These are phyloP conservation scores for Nymphaea colorata DNA, from an alignment of 164 flowering plant genomes.

Conservation along the genomic window DNA sequence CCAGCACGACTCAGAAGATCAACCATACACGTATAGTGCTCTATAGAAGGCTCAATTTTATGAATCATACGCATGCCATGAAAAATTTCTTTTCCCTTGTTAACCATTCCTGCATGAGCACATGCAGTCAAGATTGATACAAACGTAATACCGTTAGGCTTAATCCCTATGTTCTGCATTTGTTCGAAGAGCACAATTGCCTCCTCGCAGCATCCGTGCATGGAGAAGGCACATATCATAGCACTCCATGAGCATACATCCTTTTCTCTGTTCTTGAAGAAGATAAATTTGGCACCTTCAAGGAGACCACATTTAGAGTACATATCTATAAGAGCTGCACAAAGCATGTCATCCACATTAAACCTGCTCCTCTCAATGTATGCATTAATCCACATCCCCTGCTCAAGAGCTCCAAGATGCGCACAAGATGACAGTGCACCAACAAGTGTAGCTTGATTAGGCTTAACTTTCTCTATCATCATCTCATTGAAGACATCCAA, in stretches of 20 bases:
- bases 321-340: conserved; percentile 11
- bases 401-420: conserved; percentile 15
- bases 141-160: conserved; percentile 8
- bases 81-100: conserved; percentile 5
- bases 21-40: conserved; percentile 11
- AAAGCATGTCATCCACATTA: conserved; percentile 9
- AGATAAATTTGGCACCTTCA: conserved; percentile 5
- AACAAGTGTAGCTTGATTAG: conserved; percentile 14
- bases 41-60: conserved; percentile 5
- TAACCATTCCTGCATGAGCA: conserved; percentile 8
- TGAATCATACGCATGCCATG: conserved; percentile 2
- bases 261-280: conserved; percentile 6
- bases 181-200: conserved; percentile 5
- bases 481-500: conserved; percentile 11
- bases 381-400: conserved; percentile 10
- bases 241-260: conserved; percentile 8
- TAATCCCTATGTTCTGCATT: conserved; percentile 6
- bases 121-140: conserved; percentile 11
- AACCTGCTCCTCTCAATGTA: conserved; percentile 8
- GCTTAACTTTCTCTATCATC: conserved; percentile 9
- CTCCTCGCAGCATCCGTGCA: conserved; percentile 4
- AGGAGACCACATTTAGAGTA: conserved; percentile 12
- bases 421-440: conserved; percentile 15
- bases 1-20: conserved; percentile 8
- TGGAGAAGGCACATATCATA: conserved; percentile 8